These are phyloP conservation scores for Paxillus ammoniavirescens DNA, from an alignment of 768 basidiomycete genomes.

Conservation along the genomic window DNA sequence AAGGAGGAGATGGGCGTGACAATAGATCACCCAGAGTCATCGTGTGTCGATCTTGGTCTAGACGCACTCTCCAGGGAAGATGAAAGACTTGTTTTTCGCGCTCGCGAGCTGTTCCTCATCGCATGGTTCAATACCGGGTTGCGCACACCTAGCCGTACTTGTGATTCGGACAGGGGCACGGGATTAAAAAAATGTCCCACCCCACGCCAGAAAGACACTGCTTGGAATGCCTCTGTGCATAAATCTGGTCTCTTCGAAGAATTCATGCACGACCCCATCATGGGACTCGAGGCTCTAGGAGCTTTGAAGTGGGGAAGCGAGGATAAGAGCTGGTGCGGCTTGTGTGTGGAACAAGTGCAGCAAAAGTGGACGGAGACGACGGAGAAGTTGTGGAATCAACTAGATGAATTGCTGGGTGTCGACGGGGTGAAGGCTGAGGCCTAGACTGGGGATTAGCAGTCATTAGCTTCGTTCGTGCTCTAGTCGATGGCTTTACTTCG, in stretches of 20 bases:
- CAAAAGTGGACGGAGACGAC: slow-evolving; percentile 24
- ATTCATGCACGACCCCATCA: slow-evolving; percentile 33
- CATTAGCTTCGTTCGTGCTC: background rate
- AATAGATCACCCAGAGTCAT: background rate
- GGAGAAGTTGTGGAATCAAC: background rate
- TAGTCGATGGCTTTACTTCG: no score
- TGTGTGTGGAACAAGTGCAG: slow-evolving; percentile 28
- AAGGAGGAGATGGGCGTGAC: background rate
- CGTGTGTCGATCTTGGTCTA: background rate
- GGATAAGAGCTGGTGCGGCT: slow-evolving; percentile 32
- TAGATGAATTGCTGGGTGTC: background rate
- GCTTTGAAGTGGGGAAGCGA: slow-evolving; percentile 16
- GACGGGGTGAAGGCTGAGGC: background rate
- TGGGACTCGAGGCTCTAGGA: slow-evolving; percentile 31
- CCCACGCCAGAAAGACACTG: background rate
- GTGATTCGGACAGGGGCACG: background rate
- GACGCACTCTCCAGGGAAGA: background rate
- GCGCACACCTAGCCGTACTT: background rate
- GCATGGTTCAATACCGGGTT: background rate
- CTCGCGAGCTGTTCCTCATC: background rate
- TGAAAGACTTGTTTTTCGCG: background rate
- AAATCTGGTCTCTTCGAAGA: slow-evolving; percentile 24
- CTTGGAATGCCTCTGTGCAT: slow-evolving; percentile 11
- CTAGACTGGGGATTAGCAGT: background rate
- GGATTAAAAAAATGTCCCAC: background rate